phyloP scores from a whole-genome alignment of 306 rosid species.

The Malus sieversii region DNA sequence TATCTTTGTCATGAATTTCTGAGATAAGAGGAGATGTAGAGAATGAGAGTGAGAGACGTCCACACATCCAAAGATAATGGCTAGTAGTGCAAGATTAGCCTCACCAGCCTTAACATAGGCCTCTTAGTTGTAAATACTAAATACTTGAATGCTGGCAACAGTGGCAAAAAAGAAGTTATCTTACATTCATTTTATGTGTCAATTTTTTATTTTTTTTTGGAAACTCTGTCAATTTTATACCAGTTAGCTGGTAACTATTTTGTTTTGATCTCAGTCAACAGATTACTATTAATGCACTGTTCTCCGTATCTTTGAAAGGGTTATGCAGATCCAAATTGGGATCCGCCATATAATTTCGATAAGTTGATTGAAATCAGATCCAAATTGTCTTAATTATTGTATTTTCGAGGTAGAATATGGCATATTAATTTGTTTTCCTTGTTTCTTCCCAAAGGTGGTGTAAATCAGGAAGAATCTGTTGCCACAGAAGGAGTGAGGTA shows the following conservation, averaged over 20 bases:
- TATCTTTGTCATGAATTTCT: neutral
- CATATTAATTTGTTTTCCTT: neutral
- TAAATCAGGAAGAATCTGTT: slow-evolving; percentile 39
- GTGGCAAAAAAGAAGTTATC: neutral
- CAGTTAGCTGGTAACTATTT: neutral
- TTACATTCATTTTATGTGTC: neutral
- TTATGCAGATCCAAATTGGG: neutral
- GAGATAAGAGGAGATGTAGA: neutral
- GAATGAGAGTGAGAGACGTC: neutral
- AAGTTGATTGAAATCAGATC: neutral
- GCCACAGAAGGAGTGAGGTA: slow-evolving; percentile 41
- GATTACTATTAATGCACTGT: neutral
- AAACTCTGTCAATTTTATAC: neutral
- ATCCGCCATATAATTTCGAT: neutral
- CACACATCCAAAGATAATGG: neutral
- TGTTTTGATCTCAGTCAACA: neutral
- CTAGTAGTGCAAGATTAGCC: neutral
- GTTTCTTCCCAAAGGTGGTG: slow-evolving; percentile 35
- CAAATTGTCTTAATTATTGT: neutral
- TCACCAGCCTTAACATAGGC: neutral
- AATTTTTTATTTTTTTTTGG: neutral
- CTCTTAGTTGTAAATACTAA: neutral
- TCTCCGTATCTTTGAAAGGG: neutral
- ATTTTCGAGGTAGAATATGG: neutral
- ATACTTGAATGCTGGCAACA: neutral